Evolutionary conservation across 2,329 filamentous ascomycete species (phyloP), one percentile per base, ranked within the genome.

Genomic region (Chaetomium sp.): DNA sequence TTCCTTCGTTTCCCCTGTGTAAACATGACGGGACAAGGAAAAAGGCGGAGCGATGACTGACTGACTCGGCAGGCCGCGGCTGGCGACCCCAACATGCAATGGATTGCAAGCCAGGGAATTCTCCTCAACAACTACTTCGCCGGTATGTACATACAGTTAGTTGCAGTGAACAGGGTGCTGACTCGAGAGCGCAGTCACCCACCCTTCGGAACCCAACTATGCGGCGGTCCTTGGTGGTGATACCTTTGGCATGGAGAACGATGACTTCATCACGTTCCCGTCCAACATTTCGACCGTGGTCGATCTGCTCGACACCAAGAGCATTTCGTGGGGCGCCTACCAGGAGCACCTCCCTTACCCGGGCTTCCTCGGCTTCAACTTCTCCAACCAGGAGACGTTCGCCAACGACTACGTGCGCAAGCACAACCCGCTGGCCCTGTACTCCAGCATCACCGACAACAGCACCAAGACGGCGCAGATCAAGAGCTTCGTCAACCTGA

Each of bases 331-430:
- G 86, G 85, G 75, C 50, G 75, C 85, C 61, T 94, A 92, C 72
- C 81, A 91, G 69, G 88, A 94, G 68, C 85, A 89, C 65, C 78
- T 87, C 77, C 89, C 89, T 2, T 90, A 84, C 70, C 76, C 81
- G 2, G 89, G 89, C 10, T 92, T 82, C 71, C 79, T 88, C 68
- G 88, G 87, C 32, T 69, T 70, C 38, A 74, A 72, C 0, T 89
- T 75, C 68, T 76, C 81, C 54, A 89, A 90, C 70, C 82, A 82
- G 61, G 59, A 81, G 62, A 88, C 79, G 2, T 79, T 80, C 35
- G 77, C 79, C 49, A 88, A 91, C 65, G 82, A 86, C 72, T 94
- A 94, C 67, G 88, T 92, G 6, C 84, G 89, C 66, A 92, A 94
- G 73, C 89, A 94, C 74, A 55, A 62, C 70, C 75, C 80, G 48